These are phyloP conservation scores for Aspergillus quadricinctus DNA, from an alignment of 2,329 filamentous ascomycete species.

Conservation along the genomic window DNA sequence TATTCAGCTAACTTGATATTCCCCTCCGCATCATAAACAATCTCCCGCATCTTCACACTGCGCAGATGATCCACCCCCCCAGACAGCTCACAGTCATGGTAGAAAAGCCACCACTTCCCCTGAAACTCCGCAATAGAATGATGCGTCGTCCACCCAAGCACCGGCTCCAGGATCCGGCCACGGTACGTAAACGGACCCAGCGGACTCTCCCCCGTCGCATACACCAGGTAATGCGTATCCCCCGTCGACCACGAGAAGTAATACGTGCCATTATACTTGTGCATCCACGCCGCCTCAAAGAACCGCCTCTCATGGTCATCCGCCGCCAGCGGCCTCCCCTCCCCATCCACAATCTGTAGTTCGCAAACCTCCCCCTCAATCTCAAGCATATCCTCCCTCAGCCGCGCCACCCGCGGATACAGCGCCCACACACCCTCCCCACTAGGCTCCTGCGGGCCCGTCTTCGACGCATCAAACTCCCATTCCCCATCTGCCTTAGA, in stretches of 20 bases:
- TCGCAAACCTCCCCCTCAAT: conserved; percentile 56
- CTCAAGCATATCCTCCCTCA: conserved; percentile 62
- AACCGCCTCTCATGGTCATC: conserved; percentile 71
- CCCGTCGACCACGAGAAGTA: conserved; percentile 77
- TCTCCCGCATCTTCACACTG: conserved; percentile 70
- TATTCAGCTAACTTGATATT: conserved; percentile 46
- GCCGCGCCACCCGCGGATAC: conserved; percentile 60
- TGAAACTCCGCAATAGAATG: conserved; percentile 72
- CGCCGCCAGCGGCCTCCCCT: conserved; percentile 55
- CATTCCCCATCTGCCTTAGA: conserved; percentile 47
- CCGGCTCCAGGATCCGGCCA: conserved; percentile 68
- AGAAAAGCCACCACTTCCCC: conserved; percentile 69
- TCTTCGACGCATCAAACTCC: conserved; percentile 54
- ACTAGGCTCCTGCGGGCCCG: conserved; percentile 56
- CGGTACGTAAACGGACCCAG: conserved; percentile 69
- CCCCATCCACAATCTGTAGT: conserved; percentile 61
- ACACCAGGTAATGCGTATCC: conserved; percentile 70
- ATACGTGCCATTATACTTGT: conserved; percentile 65
- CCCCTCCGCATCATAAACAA: conserved; percentile 65
- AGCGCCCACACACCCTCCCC: conserved; percentile 57
- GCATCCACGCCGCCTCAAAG: conserved; percentile 78
- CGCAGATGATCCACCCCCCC: conserved; percentile 66
- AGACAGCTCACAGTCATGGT: conserved; percentile 69
- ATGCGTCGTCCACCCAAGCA: conserved; percentile 77
- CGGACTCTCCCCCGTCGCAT: conserved; percentile 61